Evolutionary conservation across 441 rosid species (phyloP), one percentile per base, ranked within the genome.

Genomic region (Codiaeum variegatum): DNA sequence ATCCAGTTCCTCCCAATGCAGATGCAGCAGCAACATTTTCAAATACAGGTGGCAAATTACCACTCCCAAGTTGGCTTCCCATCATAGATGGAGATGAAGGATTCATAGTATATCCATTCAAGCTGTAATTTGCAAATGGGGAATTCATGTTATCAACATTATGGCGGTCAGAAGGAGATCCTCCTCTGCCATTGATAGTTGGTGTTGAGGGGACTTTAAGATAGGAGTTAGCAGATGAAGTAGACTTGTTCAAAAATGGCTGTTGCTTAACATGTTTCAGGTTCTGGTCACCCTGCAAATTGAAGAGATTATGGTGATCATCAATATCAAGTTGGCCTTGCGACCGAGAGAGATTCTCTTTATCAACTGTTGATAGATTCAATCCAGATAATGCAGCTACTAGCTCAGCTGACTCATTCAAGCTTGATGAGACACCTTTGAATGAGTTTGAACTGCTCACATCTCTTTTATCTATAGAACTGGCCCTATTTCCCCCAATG

Each of bases 331-430:
- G 75, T 15, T 72, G 82, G 49, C 73, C 64, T 49, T 71, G 83
- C 8, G 79, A 77, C 32, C 62, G 72, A 18, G 75, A 63, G 73
- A 71, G 80, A 38, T 74, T 83, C 62, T 85, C 85, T 75, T 67
- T 86, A 72, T 77, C 82, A 58, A 74, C 59, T 28, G 82, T 40
- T 12, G 90, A 83, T 72, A 90, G 80, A 76, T 87, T 88, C 89
- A 90, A 56, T 62, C 89, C 90, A 61, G 96, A 85, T 40, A 90
- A 79, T 58, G 90, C 84, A 76, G 87, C 82, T 21, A 73, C 85
- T 29, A 90, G 76, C 71, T 88, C 91, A 29, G 80, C 76, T 42
- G 88, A 75, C 5, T 82, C 88, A 64, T 74, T 74, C 71, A 81
- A 67, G 73, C 75, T 70, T 59, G 86, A 56, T 19, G 89, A 77